Conservation (phyloP, 257 asterid genomes). For the Nyctanthes arbortristis region DNA sequence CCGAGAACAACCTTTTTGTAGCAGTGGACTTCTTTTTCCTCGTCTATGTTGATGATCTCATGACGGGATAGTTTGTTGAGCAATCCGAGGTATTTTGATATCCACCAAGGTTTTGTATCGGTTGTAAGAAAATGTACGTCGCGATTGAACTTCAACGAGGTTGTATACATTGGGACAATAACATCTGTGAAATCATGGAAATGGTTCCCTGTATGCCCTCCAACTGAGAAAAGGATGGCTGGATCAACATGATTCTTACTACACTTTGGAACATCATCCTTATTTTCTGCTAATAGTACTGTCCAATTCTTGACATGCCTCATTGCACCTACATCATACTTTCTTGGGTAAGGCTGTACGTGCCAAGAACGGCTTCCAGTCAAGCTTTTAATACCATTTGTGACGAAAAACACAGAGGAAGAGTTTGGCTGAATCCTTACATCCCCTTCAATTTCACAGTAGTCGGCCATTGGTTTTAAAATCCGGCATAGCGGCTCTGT, state of each 20-base stretch:
- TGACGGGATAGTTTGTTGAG: slow-evolving; percentile 42
- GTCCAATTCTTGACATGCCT: slow-evolving; percentile 58
- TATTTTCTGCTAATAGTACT: slow-evolving; percentile 30
- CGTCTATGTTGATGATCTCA: slow-evolving; percentile 46
- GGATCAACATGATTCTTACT: slow-evolving; percentile 38
- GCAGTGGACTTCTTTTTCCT: slow-evolving; percentile 46
- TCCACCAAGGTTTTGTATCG: slow-evolving; percentile 68
- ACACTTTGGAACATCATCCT: slow-evolving; percentile 41
- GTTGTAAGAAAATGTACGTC: slow-evolving; percentile 61
- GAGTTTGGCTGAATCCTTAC: slow-evolving; percentile 38
- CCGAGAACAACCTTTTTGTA: slow-evolving; percentile 46
- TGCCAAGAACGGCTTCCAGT: slow-evolving; percentile 31
- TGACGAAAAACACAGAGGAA: slow-evolving; percentile 31
- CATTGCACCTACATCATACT: slow-evolving; percentile 39
- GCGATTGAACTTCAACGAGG: slow-evolving; percentile 36
- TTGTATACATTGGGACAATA: slow-evolving; percentile 55
- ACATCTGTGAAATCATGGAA: slow-evolving; percentile 76
- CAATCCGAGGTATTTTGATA: slow-evolving; percentile 34
- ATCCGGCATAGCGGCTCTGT: slow-evolving; percentile 27
- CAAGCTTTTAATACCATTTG: background rate
- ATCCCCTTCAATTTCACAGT: slow-evolving; percentile 41
- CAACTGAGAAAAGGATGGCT: slow-evolving; percentile 61
- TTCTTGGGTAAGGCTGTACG: slow-evolving; percentile 49
- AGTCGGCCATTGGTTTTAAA: slow-evolving; percentile 34
- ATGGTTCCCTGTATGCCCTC: slow-evolving; percentile 65